Evolutionary conservation across 257 asterid species (phyloP), one percentile per base, ranked within the genome.

Genomic region (Solanum tarijense): DNA sequence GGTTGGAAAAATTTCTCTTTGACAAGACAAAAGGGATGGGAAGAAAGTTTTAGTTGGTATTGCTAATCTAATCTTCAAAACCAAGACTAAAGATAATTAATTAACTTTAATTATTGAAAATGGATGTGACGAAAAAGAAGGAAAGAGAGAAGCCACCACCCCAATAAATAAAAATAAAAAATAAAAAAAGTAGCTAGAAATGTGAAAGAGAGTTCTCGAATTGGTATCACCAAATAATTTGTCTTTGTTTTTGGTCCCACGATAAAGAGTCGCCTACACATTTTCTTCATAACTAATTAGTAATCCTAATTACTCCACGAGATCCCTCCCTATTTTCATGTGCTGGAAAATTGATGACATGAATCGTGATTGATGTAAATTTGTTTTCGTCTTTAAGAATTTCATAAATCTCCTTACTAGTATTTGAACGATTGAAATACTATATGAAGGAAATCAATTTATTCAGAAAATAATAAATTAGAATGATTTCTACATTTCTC

Each of bases 201-300:
- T 85, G 89, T 89, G 92, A 87, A 81, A 82, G 74, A 74, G 89
- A 89, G 86, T 85, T 72, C 83, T 84, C 48, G 87, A 13, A 81
- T 87, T 89, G 87, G 91, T 87, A 89, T 90, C 90, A 89, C 21
- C 43, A 88, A 90, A 86, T 62, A 89, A 87, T 71, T 85, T 89
- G 85, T 81, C 87, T 35, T 79, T 66, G 55, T 12, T 71, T 78
- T 89, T 85, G 92, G 91, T 78, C 90, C 92, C 92, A 86, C 90
- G 31, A 88, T 52, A 43, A 79, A 79, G 38, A 84, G 88, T 86
- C 52, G 41, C 86, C 74, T 78, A 12, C 11, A 71, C 21, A 21
- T 89, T 35, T 14, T 13, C 74, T 46, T 71, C 75, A 34, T 10
- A 18, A 25, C 27, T 65, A 69, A 69, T 69, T 27, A n/a, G 41